Evolutionary conservation across 2,329 filamentous ascomycete species (phyloP).

Genomic region (Hortaea sp.): DNA sequence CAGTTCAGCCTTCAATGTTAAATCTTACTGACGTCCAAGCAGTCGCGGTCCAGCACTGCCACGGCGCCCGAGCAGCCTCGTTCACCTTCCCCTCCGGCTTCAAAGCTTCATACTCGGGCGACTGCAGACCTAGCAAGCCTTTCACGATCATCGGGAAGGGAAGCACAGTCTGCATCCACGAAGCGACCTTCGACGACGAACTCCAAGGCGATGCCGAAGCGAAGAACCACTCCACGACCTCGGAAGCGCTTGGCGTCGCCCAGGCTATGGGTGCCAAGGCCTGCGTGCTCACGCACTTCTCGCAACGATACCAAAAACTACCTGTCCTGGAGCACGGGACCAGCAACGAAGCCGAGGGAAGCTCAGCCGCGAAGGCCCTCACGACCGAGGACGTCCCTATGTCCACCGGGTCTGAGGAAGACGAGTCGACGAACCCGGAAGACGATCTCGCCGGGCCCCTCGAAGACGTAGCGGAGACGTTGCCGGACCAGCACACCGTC

Average conservation of each 20-base stretch:
- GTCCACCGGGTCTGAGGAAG: slow-evolving; percentile 4
- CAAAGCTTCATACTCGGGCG: slow-evolving; percentile 86
- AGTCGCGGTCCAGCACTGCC: slow-evolving; percentile 66
- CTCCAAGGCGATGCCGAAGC: slow-evolving; percentile 64
- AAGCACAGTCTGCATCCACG: slow-evolving; percentile 80
- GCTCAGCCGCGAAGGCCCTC: slow-evolving; percentile 8
- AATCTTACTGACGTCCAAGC: slow-evolving; percentile 59
- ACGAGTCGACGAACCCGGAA: slow-evolving; percentile 8
- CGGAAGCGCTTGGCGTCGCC: slow-evolving; percentile 72
- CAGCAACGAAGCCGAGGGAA: slow-evolving; percentile 14
- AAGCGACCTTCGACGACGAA: slow-evolving; percentile 91
- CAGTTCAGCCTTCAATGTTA: slow-evolving; percentile 32
- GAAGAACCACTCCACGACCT: slow-evolving; percentile 85
- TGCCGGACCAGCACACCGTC: slow-evolving; percentile 12
- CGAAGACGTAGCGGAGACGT: slow-evolving; percentile 14
- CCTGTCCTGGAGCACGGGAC: slow-evolving; percentile 40
- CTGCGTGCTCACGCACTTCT: slow-evolving; percentile 87
- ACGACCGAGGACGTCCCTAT: slow-evolving; percentile 4
- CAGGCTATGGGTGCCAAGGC: slow-evolving; percentile 67
- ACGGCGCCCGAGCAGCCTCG: slow-evolving; percentile 63
- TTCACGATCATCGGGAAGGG: slow-evolving; percentile 64
- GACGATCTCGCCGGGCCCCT: slow-evolving; percentile 17
- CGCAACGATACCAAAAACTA: slow-evolving; percentile 79
- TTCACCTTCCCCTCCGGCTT: slow-evolving; percentile 71
- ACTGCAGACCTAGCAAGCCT: slow-evolving; percentile 66